Conservation (phyloP, 371 early-diverging fungal species). For the Mortierella sp. region DNA sequence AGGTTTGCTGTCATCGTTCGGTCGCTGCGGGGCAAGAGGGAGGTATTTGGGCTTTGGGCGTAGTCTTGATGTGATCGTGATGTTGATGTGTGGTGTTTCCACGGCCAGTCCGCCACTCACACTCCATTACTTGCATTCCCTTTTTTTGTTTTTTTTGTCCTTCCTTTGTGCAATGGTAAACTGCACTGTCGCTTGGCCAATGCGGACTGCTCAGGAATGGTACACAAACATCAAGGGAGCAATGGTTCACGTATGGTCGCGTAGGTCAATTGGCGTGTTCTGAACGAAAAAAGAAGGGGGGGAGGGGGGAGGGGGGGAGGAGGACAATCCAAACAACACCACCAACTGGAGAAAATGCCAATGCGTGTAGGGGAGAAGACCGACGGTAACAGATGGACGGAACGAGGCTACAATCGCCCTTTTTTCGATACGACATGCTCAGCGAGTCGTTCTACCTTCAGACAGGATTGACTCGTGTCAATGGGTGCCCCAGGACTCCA, state of each 20-base stretch:
- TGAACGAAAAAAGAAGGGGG: no score
- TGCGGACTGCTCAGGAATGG: slow-evolving; percentile 38
- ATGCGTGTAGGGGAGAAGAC: no score
- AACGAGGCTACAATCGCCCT: no score
- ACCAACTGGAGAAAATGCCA: not conserved
- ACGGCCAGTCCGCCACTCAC: slow-evolving; percentile 13
- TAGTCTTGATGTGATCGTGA: slow-evolving; percentile 9
- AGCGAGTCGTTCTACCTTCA: no score
- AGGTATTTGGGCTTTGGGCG: slow-evolving; percentile 15
- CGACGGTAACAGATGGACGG: no score
- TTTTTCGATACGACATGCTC: no score
- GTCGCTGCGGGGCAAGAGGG: not conserved
- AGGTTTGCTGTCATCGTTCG: not conserved
- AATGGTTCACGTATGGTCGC: slow-evolving; percentile 5
- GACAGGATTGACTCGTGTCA: no score
- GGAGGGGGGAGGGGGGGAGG: slow-evolving; percentile 1
- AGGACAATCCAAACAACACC: not conserved
- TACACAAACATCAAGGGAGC: slow-evolving; percentile 26
- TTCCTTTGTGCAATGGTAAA: slow-evolving; percentile 25
- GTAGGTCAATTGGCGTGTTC: slow-evolving; percentile 4
- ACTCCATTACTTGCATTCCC: not conserved
- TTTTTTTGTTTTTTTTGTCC: not conserved
- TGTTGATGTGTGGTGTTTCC: slow-evolving; percentile 7
- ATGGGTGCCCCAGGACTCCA: no score
- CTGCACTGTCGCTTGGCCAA: slow-evolving; percentile 25